Percentiles rank a stretch among this genome's conserved stretches.
Evolutionary conservation across 352 stramenopile species (phyloP).

Genomic region (Phytophthora meadii): DNA sequence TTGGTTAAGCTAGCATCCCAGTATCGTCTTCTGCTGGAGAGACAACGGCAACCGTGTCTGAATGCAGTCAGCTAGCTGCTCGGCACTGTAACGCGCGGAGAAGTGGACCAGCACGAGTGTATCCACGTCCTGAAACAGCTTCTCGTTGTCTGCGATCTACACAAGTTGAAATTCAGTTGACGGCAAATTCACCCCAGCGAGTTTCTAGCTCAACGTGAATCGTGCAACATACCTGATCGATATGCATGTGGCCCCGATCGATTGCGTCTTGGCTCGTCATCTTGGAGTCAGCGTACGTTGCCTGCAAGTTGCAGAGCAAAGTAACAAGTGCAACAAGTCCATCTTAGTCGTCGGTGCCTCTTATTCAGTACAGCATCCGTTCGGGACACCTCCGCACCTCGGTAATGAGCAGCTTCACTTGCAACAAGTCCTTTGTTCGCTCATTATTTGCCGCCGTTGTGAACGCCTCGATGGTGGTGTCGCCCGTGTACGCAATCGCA

Average conservation of each 20-base stretch:
- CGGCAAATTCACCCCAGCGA: background rate
- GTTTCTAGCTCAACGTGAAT: constrained; percentile 1
- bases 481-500: constrained; percentile 85
- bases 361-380: constrained; percentile 16
- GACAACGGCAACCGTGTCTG: constrained; percentile 37
- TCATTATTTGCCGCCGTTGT: constrained; percentile 15
- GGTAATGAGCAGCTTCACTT: constrained; percentile 76
- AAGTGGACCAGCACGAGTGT: constrained; percentile 79
- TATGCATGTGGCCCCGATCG: constrained; percentile 74
- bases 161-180: constrained; percentile 17
- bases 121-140: constrained; percentile 58
- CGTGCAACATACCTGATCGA: constrained; percentile 59
- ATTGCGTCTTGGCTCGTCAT: constrained; percentile 55
- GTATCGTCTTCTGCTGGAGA: constrained; percentile 56
- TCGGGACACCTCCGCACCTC: constrained; percentile 52
- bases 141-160: constrained; percentile 53
- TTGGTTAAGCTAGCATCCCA: constrained; percentile 27
- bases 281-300: constrained; percentile 67
- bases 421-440: constrained; percentile 56
- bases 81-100: constrained; percentile 63
- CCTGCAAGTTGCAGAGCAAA: constrained; percentile 37
- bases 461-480: constrained; percentile 78
- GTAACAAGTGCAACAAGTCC: background rate
- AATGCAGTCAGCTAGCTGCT: constrained; percentile 45
- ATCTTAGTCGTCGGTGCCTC: constrained; percentile 12